These are phyloP conservation scores for Amanita inopinata DNA, from an alignment of 768 basidiomycete species.

Conservation along the genomic window DNA sequence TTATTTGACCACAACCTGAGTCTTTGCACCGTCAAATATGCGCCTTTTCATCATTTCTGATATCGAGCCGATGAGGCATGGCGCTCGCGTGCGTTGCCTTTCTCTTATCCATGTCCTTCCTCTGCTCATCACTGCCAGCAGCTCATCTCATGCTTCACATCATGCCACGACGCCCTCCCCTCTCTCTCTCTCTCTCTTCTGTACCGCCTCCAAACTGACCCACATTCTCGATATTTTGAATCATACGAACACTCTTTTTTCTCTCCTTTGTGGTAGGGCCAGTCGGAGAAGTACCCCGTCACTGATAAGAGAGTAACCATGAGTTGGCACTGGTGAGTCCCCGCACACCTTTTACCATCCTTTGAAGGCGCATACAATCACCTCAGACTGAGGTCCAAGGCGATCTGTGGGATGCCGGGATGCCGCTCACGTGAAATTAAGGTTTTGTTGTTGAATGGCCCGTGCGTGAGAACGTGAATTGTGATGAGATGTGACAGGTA, in stretches of 20 bases:
- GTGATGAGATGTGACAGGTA: conserved; percentile 30
- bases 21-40: not conserved
- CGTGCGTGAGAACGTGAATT: conserved; percentile 37
- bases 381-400: not conserved
- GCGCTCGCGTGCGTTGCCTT: conserved; percentile 6
- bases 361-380: not conserved
- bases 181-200: not conserved
- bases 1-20: conserved; percentile 2
- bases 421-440: conserved; percentile 25
- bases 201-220: no score
- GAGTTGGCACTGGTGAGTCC: conserved; percentile 6
- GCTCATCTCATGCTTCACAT: conserved; percentile 1
- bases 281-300: no score
- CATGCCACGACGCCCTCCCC: not conserved
- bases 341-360: not conserved
- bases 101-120: conserved; percentile 7
- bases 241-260: no score
- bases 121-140: not conserved
- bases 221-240: no score
- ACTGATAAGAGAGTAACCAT: no score
- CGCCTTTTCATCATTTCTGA: conserved; percentile 6
- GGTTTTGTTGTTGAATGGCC: conserved; percentile 30
- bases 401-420: conserved; percentile 10
- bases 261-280: no score
- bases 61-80: conserved; percentile 7